Evolutionary conservation across 1,284 basidiomycete genomes (phyloP), one percentile per base, ranked within the genome.

Genomic region (Microbotryum silenes-acaulis): DNA sequence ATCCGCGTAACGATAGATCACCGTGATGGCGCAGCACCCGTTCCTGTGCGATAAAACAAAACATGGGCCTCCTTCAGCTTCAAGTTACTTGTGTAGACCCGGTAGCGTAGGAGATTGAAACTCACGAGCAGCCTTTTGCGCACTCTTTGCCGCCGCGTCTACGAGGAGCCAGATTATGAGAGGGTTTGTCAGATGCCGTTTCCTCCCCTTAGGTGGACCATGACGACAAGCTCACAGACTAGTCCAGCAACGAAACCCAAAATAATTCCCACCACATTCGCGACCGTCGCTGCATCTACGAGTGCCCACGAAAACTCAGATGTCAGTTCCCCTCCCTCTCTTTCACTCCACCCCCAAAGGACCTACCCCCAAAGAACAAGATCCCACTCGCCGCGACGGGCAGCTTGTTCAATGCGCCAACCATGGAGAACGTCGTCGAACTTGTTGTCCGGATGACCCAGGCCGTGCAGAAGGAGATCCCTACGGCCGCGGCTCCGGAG

Each of bases 351-450:
- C 25, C 12, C 27, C 18, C 10, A 29, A 16, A 29, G 20, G 21
- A 16, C 16, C 8, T 8, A n/a, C 16, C 29, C 14, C 20, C 23
- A n/a, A 96, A 94, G 79, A 96, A 94, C 63, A 97, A 76, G 87
- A 97, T 91, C 16, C 92, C 92, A 29, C 89, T 92, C 21, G 91
- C 91, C 9, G 96, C 96, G 45, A 99, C 89, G 21, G 96, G 96
- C 18, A 98, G 82, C 79, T 99, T 99, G 81, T 99, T 99, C 70
- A 99, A 78, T 0, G 96, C 96, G 9, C 96, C 96, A 56, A 97
- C 93, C 96, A 99, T 98, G 85, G 88, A 92, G 77, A 97, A 99
- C 9, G 96, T 99, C 50, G 96, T 98, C 69, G 92, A 97, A 66
- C 89, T 92, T 31, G 94, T 97, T 29, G 87, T 87, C 52, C 96